Evolutionary conservation across 805 yeast genomes (phyloP), one percentile per base, ranked within the genome.

Genomic region (Barnettozyma botsteinii): DNA sequence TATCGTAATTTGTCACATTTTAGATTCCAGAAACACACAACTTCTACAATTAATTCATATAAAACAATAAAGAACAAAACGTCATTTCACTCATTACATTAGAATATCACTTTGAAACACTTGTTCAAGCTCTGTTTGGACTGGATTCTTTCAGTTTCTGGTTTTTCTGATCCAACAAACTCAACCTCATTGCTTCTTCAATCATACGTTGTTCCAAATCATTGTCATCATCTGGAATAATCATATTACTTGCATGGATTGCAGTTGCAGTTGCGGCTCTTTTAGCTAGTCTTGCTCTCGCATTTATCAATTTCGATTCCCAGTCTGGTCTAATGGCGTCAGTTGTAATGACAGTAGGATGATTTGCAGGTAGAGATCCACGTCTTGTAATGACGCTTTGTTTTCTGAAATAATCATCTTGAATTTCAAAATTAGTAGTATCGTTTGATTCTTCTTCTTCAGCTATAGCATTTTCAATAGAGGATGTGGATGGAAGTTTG

Each of bases 211-310:
- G 84, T 58, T 88, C 86, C 33, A 79, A 47, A 23, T 74, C 79
- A 52, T 50, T 22, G 46, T 50, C 57, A 15, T 52, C 54, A n/a
- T 57, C 52, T 13, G 62, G 67, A 13, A 81, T 67, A 24, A 87
- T 57, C 52, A 86, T 72, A 41, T 88, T 87, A 11, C 94, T 79
- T 2, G 95, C 89, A 61, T 91, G 98, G 29, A 91, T 75, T 1
- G 96, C 96, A 25, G 86, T 85, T 0, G 98, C 98, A 12, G 95
- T 86, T 0, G 97, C 97, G 0, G 96, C 81, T 53, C 87, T 73
- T 42, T 95, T 73, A 0, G 95, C 96, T 26, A 87, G 64, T 48
- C 80, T 80, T 43, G 80, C 72, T 37, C 89, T 73, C 5, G 96
- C 95, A 37, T 76, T 70, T 8, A 72, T 67, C 35, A 91, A 70